phyloP scores from a whole-genome alignment of 164 flowering plant species.

The Tetracentron sinense region DNA sequence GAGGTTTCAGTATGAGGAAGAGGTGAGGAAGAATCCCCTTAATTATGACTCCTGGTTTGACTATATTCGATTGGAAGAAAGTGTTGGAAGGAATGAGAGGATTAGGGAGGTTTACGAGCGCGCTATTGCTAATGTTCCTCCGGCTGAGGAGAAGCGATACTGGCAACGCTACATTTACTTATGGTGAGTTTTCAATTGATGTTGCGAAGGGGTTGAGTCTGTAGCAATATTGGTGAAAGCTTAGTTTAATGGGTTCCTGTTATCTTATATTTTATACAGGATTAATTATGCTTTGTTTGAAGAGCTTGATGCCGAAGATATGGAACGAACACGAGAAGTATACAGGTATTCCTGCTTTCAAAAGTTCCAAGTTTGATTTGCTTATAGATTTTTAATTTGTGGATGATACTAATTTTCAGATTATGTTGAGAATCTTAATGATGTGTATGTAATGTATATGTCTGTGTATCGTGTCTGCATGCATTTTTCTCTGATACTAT shows the following conservation, averaged over 20 bases:
- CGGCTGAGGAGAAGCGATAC: slow-evolving; percentile 89
- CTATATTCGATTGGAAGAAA: slow-evolving; percentile 79
- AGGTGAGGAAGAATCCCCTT: slow-evolving; percentile 75
- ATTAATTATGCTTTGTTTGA: slow-evolving; percentile 91
- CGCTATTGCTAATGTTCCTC: slow-evolving; percentile 93
- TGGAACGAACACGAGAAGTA: slow-evolving; percentile 74
- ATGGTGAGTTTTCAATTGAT: slow-evolving; percentile 43
- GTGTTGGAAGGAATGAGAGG: slow-evolving; percentile 59
- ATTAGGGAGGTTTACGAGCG: slow-evolving; percentile 83
- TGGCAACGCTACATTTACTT: slow-evolving; percentile 94
- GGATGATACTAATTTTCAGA: neutral
- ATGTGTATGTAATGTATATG: neutral
- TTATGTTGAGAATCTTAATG: neutral
- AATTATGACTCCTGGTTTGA: slow-evolving; percentile 93
- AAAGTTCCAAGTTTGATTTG: neutral
- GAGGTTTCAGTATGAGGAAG: slow-evolving; percentile 94
- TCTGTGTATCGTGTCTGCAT: too few relatives aligned
- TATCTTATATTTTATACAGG: slow-evolving; percentile 33
- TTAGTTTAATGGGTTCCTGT: too few relatives aligned
- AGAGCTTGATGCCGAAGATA: slow-evolving; percentile 79
- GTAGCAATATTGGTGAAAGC: too few relatives aligned
- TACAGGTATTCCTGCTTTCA: slow-evolving; percentile 44
- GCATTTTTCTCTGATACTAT: too few relatives aligned
- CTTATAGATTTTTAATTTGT: neutral
- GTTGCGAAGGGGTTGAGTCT: neutral